These are phyloP conservation scores for Emiliania huxleyi DNA, from an alignment of 78 protist species.

Conservation along the genomic window DNA sequence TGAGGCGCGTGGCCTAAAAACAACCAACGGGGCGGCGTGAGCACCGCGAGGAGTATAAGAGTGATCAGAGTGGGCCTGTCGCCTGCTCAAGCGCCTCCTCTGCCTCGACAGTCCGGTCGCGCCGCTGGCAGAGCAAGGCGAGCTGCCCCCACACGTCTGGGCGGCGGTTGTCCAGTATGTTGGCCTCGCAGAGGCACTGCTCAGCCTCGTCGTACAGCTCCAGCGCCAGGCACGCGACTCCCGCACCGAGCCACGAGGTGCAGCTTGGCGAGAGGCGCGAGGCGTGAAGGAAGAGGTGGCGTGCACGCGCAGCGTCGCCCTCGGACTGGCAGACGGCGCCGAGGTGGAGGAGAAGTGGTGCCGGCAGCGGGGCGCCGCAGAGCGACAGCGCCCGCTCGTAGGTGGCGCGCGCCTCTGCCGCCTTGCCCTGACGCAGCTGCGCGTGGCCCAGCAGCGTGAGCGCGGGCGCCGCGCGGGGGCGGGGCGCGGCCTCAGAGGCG, in stretches of 20 bases:
- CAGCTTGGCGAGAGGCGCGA: not conserved
- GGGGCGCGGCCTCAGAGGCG: too few relatives aligned
- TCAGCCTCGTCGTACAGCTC: not conserved
- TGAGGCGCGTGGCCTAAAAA: not conserved
- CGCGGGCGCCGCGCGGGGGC: too few relatives aligned
- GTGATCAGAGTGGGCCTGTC: too few relatives aligned
- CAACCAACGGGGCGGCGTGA: too few relatives aligned
- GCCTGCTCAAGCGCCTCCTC: not conserved
- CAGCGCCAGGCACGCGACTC: not conserved
- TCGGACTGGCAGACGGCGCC: not conserved
- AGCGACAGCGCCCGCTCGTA: not conserved
- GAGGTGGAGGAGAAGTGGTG: not conserved
- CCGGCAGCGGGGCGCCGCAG: not conserved
- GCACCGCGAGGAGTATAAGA: too few relatives aligned
- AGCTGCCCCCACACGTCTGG: constrained; percentile 5
- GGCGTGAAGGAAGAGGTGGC: not conserved
- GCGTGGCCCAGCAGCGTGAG: not conserved
- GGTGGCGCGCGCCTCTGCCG: not conserved
- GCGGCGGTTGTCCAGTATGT: not conserved
- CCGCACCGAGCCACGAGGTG: not conserved
- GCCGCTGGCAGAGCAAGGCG: not conserved
- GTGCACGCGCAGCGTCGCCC: not conserved
- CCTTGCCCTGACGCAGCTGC: not conserved
- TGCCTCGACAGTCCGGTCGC: not conserved
- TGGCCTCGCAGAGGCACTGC: not conserved